Conservation (phyloP, 2,329 filamentous ascomycete genomes). For the Fusarium sp. region DNA sequence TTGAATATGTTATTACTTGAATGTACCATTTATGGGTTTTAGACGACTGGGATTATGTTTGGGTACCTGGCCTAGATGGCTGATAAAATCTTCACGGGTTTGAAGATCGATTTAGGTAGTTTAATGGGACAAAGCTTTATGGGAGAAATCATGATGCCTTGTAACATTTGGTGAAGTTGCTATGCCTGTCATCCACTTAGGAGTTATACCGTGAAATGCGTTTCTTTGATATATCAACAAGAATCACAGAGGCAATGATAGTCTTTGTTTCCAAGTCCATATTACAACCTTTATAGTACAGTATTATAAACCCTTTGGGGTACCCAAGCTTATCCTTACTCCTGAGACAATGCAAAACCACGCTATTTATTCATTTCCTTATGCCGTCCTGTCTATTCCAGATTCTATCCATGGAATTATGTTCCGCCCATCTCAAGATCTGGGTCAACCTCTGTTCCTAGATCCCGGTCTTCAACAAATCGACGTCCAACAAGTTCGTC, state of each 20-base stretch:
- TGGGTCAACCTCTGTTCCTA: slow-evolving; percentile 81
- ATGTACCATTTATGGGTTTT: slow-evolving; percentile 34
- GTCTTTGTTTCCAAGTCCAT: slow-evolving; percentile 5
- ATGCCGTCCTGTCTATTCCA: neutral
- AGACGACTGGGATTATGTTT: slow-evolving; percentile 34
- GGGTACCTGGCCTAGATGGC: slow-evolving; percentile 41
- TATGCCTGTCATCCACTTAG: neutral
- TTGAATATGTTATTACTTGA: slow-evolving; percentile 28
- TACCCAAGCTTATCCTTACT: slow-evolving; percentile 14
- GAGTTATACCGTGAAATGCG: neutral
- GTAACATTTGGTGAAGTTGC: neutral
- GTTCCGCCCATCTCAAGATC: slow-evolving; percentile 60
- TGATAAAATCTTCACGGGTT: slow-evolving; percentile 45
- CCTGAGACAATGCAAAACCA: slow-evolving; percentile 13
- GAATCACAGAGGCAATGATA: neutral
- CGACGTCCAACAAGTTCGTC: slow-evolving; percentile 73
- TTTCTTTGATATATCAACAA: neutral
- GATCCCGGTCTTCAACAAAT: slow-evolving; percentile 82
- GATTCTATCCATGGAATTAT: neutral
- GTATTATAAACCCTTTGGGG: slow-evolving; percentile 6
- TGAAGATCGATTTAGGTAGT: slow-evolving; percentile 57
- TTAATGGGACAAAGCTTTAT: slow-evolving; percentile 44
- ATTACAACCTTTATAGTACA: slow-evolving; percentile 4
- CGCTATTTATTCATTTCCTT: slow-evolving; percentile 5
- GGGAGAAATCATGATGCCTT: neutral